A percentile compares a stretch with the other conserved stretches of the same genome.
These are phyloP conservation scores for Oehlia diaphana DNA, from an alignment of 192 early-diverging fungal genomes.

Conservation along the genomic window DNA sequence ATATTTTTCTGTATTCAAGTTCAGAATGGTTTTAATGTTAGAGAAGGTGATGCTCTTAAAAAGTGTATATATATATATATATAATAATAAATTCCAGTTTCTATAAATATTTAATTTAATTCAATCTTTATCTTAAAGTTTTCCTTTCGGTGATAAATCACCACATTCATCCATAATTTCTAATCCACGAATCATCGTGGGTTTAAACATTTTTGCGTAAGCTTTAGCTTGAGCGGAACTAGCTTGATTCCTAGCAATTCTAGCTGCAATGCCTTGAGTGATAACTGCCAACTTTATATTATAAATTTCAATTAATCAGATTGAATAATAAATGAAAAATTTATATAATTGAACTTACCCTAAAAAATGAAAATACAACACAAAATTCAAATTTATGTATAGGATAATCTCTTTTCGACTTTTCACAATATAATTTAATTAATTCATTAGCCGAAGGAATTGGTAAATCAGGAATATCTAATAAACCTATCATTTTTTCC, in stretches of 20 bases:
- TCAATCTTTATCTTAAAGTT: not conserved
- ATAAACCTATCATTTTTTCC: slow-evolving; percentile 45
- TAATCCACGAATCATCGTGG: slow-evolving; percentile 53
- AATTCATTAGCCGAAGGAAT: slow-evolving; percentile 70
- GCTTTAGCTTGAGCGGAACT: slow-evolving; percentile 62
- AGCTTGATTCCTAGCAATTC: slow-evolving; percentile 84
- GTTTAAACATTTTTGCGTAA: slow-evolving; percentile 48
- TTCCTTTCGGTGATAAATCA: not conserved
- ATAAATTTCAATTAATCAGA: not conserved
- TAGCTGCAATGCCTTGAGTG: slow-evolving; percentile 86
- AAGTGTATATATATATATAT: too few species aligned
- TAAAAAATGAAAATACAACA: slow-evolving; percentile 85
- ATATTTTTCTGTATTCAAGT: too few species aligned
- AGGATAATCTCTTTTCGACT: slow-evolving; percentile 64
- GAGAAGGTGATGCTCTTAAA: too few species aligned
- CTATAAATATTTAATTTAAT: too few species aligned
- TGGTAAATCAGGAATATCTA: slow-evolving; percentile 39
- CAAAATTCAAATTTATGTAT: slow-evolving; percentile 80
- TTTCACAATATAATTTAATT: slow-evolving; percentile 69
- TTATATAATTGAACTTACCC: slow-evolving; percentile 47
- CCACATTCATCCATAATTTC: slow-evolving; percentile 53
- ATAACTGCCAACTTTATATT: slow-evolving; percentile 67
- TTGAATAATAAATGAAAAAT: too few species aligned
- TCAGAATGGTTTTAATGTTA: too few species aligned
- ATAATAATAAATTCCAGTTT: not conserved